Percentiles rank a stretch among this genome's conserved stretches.
These are phyloP conservation scores for Linnemannia schmuckeri DNA, from an alignment of 192 early-diverging fungal species.

Conservation along the genomic window DNA sequence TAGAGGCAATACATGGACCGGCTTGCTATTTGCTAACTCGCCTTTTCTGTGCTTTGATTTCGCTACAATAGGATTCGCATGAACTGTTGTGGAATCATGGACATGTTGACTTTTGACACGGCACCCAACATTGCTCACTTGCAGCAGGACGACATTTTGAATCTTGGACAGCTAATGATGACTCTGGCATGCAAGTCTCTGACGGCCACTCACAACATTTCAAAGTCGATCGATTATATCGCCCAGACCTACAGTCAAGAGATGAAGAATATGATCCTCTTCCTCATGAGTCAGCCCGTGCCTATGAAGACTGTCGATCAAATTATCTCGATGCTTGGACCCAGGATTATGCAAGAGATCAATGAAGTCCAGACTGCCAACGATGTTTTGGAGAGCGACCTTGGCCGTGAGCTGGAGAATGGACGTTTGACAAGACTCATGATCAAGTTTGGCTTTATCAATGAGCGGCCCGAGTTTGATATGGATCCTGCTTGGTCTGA, in stretches of 20 bases:
- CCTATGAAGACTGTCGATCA: constrained; percentile 84
- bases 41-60: constrained; percentile 13
- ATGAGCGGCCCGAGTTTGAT: constrained; percentile 68
- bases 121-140: constrained; percentile 70
- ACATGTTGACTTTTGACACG: constrained; percentile 80
- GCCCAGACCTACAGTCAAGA: constrained; percentile 82
- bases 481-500: constrained; percentile 96
- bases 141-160: constrained; percentile 87
- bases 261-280: constrained; percentile 86
- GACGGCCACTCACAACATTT: constrained; percentile 75
- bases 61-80: constrained; percentile 66
- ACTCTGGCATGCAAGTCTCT: constrained; percentile 83
- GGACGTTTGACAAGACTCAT: constrained; percentile 90
- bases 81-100: constrained; percentile 80
- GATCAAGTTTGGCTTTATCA: constrained; percentile 92
- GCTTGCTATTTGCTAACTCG: background rate
- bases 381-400: constrained; percentile 84
- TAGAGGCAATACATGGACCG: background rate
- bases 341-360: constrained; percentile 81
- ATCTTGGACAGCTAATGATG: constrained; percentile 86
- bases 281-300: constrained; percentile 81
- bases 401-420: constrained; percentile 91
- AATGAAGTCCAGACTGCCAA: constrained; percentile 80
- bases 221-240: constrained; percentile 84
- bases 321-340: constrained; percentile 81